Conservation (phyloP, 352 stramenopile species). For the Phytophthora pseudosyringae region DNA sequence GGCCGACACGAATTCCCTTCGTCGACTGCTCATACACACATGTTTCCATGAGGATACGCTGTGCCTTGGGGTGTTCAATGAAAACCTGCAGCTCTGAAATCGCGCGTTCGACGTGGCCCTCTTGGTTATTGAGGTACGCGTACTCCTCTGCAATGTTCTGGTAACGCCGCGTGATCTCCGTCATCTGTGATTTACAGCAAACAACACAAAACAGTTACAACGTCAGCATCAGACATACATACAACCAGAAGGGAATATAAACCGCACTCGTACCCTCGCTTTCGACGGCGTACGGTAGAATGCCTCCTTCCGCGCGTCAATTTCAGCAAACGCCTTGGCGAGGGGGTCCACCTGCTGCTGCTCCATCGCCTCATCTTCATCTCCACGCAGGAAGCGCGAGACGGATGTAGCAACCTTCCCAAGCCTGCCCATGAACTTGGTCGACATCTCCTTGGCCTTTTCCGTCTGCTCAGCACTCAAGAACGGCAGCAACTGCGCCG, state of each 20-base stretch:
- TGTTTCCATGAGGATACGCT: slow-evolving; percentile 72
- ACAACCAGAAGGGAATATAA: slow-evolving; percentile 1
- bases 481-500: slow-evolving; percentile 69
- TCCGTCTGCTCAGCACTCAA: slow-evolving; percentile 73
- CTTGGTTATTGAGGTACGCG: slow-evolving; percentile 61
- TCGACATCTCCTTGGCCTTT: slow-evolving; percentile 84
- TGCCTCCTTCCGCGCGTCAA: slow-evolving; percentile 59
- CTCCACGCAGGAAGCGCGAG: slow-evolving; percentile 64
- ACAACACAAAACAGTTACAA: background rate
- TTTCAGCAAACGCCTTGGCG: slow-evolving; percentile 51
- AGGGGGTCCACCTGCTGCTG: slow-evolving; percentile 44
- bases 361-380: slow-evolving; percentile 58
- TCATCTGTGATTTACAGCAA: slow-evolving; percentile 48
- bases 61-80: slow-evolving; percentile 73
- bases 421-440: slow-evolving; percentile 79
- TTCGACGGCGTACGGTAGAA: slow-evolving; percentile 81
- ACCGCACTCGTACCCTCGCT: slow-evolving; percentile 45
- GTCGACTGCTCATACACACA: slow-evolving; percentile 65
- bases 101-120: slow-evolving; percentile 73
- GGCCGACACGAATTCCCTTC: slow-evolving; percentile 75
- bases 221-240: background rate
- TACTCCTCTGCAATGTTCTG: slow-evolving; percentile 76
- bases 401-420: slow-evolving; percentile 71
- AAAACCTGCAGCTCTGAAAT: slow-evolving; percentile 80
- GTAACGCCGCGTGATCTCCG: slow-evolving; percentile 77